These are phyloP conservation scores for Fusarium sp. DNA, from an alignment of 2,329 filamentous ascomycete species.

Conservation along the genomic window DNA sequence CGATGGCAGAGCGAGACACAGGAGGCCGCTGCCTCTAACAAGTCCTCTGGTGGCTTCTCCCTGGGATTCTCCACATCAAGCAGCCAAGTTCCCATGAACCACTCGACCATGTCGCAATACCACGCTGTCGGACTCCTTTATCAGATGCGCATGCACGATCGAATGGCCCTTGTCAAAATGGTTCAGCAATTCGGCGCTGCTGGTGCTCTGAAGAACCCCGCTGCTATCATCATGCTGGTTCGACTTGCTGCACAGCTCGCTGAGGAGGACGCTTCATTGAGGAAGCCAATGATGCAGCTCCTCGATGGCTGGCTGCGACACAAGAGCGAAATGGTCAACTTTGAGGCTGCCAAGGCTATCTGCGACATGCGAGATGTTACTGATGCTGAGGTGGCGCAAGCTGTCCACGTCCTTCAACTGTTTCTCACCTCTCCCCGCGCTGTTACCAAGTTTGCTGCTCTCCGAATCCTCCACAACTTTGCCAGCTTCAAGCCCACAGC, in stretches of 20 bases:
- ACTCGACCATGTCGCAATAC: slow-evolving; percentile 98
- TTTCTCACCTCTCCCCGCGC: slow-evolving; percentile 96
- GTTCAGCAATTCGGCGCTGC: slow-evolving; percentile 97
- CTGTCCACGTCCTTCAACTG: slow-evolving; percentile 93
- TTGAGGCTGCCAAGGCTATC: slow-evolving; percentile 97
- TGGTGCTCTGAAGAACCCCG: slow-evolving; percentile 93
- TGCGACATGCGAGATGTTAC: slow-evolving; percentile 94
- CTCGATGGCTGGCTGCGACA: slow-evolving; percentile 96
- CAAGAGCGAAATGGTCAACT: slow-evolving; percentile 99
- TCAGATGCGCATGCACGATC: slow-evolving; percentile 96
- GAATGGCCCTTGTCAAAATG: slow-evolving; percentile 99
- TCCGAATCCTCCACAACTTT: slow-evolving; percentile 95
- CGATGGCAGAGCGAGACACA: slow-evolving; percentile 99
- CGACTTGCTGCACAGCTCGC: slow-evolving; percentile 92
- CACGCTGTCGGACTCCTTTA: slow-evolving; percentile 97
- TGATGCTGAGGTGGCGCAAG: slow-evolving; percentile 89
- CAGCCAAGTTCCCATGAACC: slow-evolving; percentile 80
- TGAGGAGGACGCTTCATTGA: slow-evolving; percentile 87
- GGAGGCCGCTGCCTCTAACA: slow-evolving; percentile 89
- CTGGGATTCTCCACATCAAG: slow-evolving; percentile 89
- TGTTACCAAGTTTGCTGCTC: slow-evolving; percentile 96
- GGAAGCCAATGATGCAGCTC: slow-evolving; percentile 96
- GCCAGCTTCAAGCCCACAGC: slow-evolving; percentile 95
- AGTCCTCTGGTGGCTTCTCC: slow-evolving; percentile 89
- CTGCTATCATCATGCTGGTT: slow-evolving; percentile 91